phyloP scores from a whole-genome alignment of 768 basidiomycete genomes.

The Botryobasidium botryosum region DNA sequence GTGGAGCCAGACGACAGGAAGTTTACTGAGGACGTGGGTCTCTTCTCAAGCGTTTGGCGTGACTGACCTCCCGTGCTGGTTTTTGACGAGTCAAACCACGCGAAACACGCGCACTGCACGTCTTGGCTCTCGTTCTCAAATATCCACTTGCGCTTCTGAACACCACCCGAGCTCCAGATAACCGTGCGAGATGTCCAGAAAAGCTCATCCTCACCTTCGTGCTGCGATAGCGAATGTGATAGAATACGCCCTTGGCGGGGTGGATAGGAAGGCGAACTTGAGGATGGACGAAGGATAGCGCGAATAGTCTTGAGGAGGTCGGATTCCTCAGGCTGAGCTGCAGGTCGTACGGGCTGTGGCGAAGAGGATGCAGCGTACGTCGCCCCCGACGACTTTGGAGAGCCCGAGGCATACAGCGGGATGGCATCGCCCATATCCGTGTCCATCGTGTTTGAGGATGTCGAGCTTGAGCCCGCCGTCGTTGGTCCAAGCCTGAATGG shows the following conservation, averaged over 20 bases:
- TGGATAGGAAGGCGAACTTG: too few species aligned
- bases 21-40: constrained; percentile 8
- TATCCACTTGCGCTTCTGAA: constrained; percentile 57
- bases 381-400: too few species aligned
- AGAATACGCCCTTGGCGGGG: constrained; percentile 5
- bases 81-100: constrained; percentile 34
- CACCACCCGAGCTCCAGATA: constrained; percentile 45
- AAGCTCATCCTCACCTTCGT: constrained; percentile 38
- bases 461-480: too few species aligned
- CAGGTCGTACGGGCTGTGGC: too few species aligned
- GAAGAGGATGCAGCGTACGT: too few species aligned
- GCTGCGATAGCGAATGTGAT: not conserved
- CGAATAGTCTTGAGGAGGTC: constrained; percentile 19
- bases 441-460: too few species aligned
- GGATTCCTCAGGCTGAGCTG: constrained; percentile 17
- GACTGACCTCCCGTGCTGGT: constrained; percentile 17
- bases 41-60: constrained; percentile 7
- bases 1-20: too few species aligned
- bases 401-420: too few species aligned
- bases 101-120: constrained; percentile 69
- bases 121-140: constrained; percentile 53
- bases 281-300: constrained; percentile 9
- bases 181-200: constrained; percentile 52
- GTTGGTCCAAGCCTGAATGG: too few species aligned
- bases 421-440: too few species aligned